Percentiles rank a stretch among this genome's conserved stretches.
Evolutionary conservation across 1,284 basidiomycete genomes (phyloP).

Genomic region (Cutaneotrichosporon curvatum): DNA sequence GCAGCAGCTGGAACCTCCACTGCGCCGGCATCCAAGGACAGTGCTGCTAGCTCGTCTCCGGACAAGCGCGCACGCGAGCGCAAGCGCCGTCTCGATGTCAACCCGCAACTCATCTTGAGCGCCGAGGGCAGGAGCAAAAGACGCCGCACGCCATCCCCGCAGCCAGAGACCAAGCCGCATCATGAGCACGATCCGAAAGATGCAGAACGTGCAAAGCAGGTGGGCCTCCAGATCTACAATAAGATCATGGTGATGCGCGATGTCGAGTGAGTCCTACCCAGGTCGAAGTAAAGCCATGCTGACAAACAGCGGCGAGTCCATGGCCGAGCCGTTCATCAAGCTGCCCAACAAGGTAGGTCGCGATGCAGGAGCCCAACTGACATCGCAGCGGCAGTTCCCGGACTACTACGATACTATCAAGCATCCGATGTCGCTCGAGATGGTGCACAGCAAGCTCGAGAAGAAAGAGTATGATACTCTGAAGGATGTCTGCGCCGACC

Average conservation of each 20-base stretch:
- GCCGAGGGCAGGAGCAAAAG: constrained; percentile 17
- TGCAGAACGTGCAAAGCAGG: constrained; percentile 24
- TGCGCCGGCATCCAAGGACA: too few species aligned
- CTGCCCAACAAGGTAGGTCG: constrained; percentile 36
- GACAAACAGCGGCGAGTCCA: constrained; percentile 28
- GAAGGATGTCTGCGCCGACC: constrained; percentile 30
- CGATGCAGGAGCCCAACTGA: constrained; percentile 3
- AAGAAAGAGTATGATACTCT: constrained; percentile 26
- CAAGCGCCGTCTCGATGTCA: constrained; percentile 20
- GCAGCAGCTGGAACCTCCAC: neutral
- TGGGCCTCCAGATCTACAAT: constrained; percentile 31
- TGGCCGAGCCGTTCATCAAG: constrained; percentile 38
- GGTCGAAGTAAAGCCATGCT: too few species aligned
- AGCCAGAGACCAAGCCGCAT: constrained; percentile 1
- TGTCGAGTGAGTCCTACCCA: constrained; percentile 35
- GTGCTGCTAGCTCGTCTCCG: constrained; percentile 8
- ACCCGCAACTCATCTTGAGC: constrained; percentile 15
- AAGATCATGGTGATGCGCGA: constrained; percentile 30
- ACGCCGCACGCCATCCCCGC: constrained; percentile 12
- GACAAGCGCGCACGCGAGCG: constrained; percentile 11
- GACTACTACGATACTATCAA: constrained; percentile 45
- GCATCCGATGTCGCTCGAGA: constrained; percentile 40
- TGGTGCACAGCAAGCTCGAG: constrained; percentile 33
- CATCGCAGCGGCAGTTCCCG: constrained; percentile 31
- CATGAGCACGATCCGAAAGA: constrained; percentile 29